Conservation (phyloP, 2,329 filamentous ascomycete genomes). For the Fusarium acutatum region DNA sequence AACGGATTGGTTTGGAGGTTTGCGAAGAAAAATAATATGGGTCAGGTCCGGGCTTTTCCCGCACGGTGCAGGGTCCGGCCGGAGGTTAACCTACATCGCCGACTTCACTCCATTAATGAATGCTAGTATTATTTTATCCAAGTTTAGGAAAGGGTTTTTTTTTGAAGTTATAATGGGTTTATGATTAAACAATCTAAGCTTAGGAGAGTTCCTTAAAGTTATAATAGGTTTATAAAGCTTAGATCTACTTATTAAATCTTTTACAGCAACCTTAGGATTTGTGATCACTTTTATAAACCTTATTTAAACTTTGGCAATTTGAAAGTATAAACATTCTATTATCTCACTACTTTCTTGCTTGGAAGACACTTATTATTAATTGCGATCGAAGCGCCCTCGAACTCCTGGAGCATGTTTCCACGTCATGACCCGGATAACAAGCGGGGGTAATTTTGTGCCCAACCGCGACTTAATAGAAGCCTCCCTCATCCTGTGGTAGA, state of each 20-base stretch:
- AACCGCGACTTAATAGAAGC: accelerated
- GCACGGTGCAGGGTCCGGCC: not conserved
- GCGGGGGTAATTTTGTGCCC: not conserved
- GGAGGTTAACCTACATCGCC: not conserved
- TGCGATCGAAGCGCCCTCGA: not conserved
- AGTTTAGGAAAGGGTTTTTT: not conserved
- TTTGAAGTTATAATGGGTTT: not conserved
- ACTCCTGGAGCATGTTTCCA: not conserved
- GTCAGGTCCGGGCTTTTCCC: constrained; percentile 29
- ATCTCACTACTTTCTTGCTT: not conserved
- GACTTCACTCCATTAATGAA: not conserved
- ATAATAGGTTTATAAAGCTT: not conserved
- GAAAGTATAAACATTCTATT: not conserved
- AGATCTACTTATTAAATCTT: not conserved
- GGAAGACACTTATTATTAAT: not conserved
- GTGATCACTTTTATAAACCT: not conserved
- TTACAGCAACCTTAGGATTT: too few relatives aligned
- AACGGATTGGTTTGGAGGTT: constrained; percentile 33
- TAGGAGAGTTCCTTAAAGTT: too few relatives aligned
- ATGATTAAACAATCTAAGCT: too few relatives aligned
- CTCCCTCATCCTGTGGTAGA: accelerated
- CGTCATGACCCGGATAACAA: not conserved
- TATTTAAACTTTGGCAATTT: not conserved
- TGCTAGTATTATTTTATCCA: not conserved
- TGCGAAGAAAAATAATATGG: constrained; percentile 31